Base-by-base conservation (phyloP, 257 asterid species). In the Handroanthus guayacan region DNA sequence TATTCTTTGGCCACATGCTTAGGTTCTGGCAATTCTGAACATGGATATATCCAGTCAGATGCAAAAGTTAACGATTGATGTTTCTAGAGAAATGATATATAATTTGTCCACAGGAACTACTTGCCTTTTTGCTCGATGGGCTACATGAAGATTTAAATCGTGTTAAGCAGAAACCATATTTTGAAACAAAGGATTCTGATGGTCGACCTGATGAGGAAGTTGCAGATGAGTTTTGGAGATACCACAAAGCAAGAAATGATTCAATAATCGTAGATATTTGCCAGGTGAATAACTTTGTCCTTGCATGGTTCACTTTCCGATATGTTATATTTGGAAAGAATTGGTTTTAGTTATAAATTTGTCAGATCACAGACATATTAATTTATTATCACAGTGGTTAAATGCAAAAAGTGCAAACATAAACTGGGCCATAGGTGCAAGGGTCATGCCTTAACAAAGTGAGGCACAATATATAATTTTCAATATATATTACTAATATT, bases 141-240 rank as follows among this genome's bases (percentile, higher is more conserved):
- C 85, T 95, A 75, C 99, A 95, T 71, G 99, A 95, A 86, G 99
- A 95, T 75, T 83, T 95, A 79, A 95, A 95, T 83, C 97, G 99
- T 48, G 98, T 95, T 31, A 95, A 91, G 85, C 98, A 89, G 80
- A 95, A 95, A 74, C 98, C 99, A 0, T 95, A 95, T 73, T 41
- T 92, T 77, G 98, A 92, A 82, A 82, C 94, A 20, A 86, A 91
- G 82, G 98, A 95, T 85, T 92, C 58, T 78, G 99, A 92, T 70
- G 86, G 91, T 61, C 90, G 85, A 45, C 92, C 96, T 10, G 99
- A 92, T 72, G 90, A 88, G 79, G 99, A 92, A 77, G 92, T 95
- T 56, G 99, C 99, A 0, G 90, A 95, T 79, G 97, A 89, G 78
- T 90, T 79, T 78, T 95, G 99, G 99, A 91, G 94, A 73, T 86